Conservation (phyloP, 2,329 filamentous ascomycete species). For the Hymenoscyphus scutula region DNA sequence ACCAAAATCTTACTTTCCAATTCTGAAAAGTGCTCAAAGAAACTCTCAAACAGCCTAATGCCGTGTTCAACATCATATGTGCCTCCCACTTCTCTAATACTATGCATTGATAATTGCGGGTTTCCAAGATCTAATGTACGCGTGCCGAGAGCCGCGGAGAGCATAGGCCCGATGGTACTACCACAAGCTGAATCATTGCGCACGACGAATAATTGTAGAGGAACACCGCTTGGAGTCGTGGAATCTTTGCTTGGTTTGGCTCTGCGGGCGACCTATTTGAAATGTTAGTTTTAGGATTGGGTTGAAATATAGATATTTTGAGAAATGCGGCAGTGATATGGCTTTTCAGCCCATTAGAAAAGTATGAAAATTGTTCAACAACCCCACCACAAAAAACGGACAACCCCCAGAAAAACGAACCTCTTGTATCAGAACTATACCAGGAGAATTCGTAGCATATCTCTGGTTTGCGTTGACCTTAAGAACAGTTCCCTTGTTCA, state of each 20-base stretch:
- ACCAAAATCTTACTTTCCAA: constrained; percentile 81
- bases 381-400: background rate
- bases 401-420: background rate
- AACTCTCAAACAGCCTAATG: constrained; percentile 81
- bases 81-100: constrained; percentile 89
- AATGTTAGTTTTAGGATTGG: background rate
- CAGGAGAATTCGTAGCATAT: constrained; percentile 94
- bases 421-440: constrained; percentile 89
- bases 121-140: constrained; percentile 92
- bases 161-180: constrained; percentile 96
- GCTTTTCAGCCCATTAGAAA: background rate
- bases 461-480: constrained; percentile 98
- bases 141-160: constrained; percentile 80
- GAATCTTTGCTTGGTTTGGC: constrained; percentile 50
- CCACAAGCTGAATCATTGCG: constrained; percentile 93
- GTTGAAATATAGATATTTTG: background rate
- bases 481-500: constrained; percentile 95
- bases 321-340: background rate
- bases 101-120: constrained; percentile 94
- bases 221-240: constrained; percentile 63
- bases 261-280: constrained; percentile 54
- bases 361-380: background rate
- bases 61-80: constrained; percentile 84
- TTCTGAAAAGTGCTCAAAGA: constrained; percentile 80
- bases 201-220: constrained; percentile 93